Percentiles rank a stretch among this genome's conserved stretches.
These are phyloP conservation scores for Sporisorium scitamineum DNA, from an alignment of 1,284 basidiomycete genomes.

Conservation along the genomic window DNA sequence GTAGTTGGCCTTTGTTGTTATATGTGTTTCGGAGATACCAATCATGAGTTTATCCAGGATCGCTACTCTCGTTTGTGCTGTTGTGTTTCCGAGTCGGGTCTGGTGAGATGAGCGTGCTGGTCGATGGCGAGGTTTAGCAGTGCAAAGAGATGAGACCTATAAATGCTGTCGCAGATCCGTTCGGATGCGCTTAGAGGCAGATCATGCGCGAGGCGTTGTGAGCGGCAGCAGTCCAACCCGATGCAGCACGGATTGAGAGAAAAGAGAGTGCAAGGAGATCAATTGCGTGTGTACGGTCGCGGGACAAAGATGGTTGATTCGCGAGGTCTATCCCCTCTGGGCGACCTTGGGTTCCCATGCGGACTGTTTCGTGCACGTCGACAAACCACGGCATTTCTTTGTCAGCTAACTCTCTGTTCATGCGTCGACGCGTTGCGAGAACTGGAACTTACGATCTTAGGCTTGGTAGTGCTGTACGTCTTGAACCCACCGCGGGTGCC, in stretches of 20 bases:
- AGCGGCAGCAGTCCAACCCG: too few relatives aligned
- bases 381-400: too few relatives aligned
- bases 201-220: background rate
- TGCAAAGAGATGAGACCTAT: too few relatives aligned
- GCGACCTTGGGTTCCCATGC: conserved; percentile 66
- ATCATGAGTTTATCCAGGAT: background rate
- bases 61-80: too few relatives aligned
- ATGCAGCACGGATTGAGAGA: too few relatives aligned
- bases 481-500: conserved; percentile 64
- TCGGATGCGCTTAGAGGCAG: background rate
- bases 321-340: conserved; percentile 39
- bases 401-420: too few relatives aligned
- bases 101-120: too few relatives aligned
- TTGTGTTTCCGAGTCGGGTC: too few relatives aligned
- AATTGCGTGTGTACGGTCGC: conserved; percentile 9
- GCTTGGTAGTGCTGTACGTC: conserved; percentile 64
- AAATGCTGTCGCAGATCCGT: too few relatives aligned
- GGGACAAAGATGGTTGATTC: too few relatives aligned
- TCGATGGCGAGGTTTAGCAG: too few relatives aligned
- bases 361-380: conserved; percentile 42
- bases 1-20: background rate
- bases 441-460: conserved; percentile 65
- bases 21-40: background rate
- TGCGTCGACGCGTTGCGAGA: too few relatives aligned
- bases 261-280: background rate